These are phyloP conservation scores for Metschnikowia rubicola DNA, from an alignment of 805 yeast species.

Conservation along the genomic window DNA sequence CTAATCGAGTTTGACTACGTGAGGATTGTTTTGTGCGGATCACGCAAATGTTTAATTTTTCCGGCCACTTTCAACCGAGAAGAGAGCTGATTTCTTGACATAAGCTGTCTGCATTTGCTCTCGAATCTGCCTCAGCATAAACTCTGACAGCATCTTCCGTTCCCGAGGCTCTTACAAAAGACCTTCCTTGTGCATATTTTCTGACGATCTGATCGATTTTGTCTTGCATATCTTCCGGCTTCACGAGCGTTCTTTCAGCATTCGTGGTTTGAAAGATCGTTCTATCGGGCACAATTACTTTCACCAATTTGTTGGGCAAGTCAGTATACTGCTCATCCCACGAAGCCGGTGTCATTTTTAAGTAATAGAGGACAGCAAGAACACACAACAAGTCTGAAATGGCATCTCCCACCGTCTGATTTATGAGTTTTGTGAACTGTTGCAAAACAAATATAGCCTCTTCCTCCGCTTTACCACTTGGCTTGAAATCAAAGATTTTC, in stretches of 20 bases:
- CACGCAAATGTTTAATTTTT: too few species aligned
- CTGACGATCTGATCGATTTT: slow-evolving; percentile 64
- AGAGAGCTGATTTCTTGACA: slow-evolving; percentile 27
- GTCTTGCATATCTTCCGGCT: slow-evolving; percentile 75
- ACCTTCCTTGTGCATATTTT: slow-evolving; percentile 60
- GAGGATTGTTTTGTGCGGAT: background rate
- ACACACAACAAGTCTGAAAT: slow-evolving; percentile 87
- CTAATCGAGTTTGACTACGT: background rate
- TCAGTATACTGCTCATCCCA: slow-evolving; percentile 83
- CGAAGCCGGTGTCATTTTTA: slow-evolving; percentile 54
- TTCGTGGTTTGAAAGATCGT: slow-evolving; percentile 76
- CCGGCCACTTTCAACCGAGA: slow-evolving; percentile 11
- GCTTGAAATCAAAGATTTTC: slow-evolving; percentile 29
- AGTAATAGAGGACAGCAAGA: slow-evolving; percentile 55
- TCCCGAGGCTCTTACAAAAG: slow-evolving; percentile 95
- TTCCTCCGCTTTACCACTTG: slow-evolving; percentile 39
- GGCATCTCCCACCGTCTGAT: slow-evolving; percentile 98
- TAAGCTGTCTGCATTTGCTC: slow-evolving; percentile 29
- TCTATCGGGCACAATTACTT: slow-evolving; percentile 82
- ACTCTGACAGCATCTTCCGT: slow-evolving; percentile 97
- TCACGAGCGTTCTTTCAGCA: slow-evolving; percentile 78
- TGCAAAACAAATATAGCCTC: slow-evolving; percentile 53
- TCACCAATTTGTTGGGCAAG: slow-evolving; percentile 79
- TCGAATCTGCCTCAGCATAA: slow-evolving; percentile 78
- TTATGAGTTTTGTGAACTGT: slow-evolving; percentile 68